phyloP scores from a whole-genome alignment of 148 eudicot genomes.

The Rhododendron mucronatum region DNA sequence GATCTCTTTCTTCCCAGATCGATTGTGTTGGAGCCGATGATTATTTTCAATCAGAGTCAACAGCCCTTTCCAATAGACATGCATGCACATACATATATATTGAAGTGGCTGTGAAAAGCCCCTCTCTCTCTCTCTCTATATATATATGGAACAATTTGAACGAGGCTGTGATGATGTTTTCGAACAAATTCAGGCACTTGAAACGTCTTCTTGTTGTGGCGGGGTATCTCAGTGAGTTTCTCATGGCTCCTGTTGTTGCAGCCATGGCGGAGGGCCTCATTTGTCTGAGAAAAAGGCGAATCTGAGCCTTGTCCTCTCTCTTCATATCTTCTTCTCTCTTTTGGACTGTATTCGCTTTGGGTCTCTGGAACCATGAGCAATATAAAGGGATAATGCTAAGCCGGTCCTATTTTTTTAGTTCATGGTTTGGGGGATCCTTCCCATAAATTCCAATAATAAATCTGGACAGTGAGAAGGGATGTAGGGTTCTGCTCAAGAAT shows the following conservation, averaged over 20 bases:
- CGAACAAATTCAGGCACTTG: background rate
- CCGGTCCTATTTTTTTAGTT: too few relatives aligned
- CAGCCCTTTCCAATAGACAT: slow-evolving; percentile 1
- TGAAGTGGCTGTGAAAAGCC: background rate
- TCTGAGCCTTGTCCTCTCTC: slow-evolving; percentile 12
- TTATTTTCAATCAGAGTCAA: background rate
- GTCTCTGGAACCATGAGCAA: background rate
- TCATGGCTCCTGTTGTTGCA: slow-evolving; percentile 16
- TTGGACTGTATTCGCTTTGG: background rate
- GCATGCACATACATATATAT: background rate
- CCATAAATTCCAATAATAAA: background rate
- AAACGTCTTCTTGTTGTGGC: slow-evolving; percentile 3
- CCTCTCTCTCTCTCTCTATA: background rate
- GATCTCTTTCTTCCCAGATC: slow-evolving; percentile 4
- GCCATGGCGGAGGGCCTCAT: slow-evolving; percentile 4
- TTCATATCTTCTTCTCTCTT: background rate
- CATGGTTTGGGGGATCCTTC: too few relatives aligned
- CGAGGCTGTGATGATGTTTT: slow-evolving; percentile 5
- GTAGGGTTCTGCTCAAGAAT: background rate
- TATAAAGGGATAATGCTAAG: too few relatives aligned
- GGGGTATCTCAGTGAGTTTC: slow-evolving; percentile 17
- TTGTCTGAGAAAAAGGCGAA: slow-evolving; percentile 24
- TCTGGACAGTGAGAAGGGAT: background rate
- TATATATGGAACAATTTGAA: background rate
- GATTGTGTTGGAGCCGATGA: slow-evolving; percentile 7